Evolutionary conservation across 768 basidiomycete species (phyloP).

Genomic region (Cubamyces lactineus): DNA sequence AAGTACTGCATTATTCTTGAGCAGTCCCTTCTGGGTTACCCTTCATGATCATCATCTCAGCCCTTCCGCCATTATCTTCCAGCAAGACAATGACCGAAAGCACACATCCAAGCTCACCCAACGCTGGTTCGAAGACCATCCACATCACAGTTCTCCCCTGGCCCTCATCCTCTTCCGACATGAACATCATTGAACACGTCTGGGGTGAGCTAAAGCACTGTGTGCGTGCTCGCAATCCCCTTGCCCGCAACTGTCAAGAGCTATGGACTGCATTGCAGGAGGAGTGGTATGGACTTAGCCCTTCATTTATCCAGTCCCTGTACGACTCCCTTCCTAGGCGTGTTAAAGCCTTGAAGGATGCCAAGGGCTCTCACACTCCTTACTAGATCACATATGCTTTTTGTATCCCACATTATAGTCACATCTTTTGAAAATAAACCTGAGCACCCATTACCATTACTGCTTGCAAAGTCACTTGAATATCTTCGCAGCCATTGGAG

Average conservation of each 20-base stretch:
- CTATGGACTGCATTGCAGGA: constrained; percentile 25
- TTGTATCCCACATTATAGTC: too few species aligned
- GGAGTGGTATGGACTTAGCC: constrained; percentile 6
- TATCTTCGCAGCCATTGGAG: too few species aligned
- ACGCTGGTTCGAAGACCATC: constrained; percentile 37
- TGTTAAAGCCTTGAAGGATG: neutral
- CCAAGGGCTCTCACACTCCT: too few species aligned
- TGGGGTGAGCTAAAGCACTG: constrained; percentile 37
- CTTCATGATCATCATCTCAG: constrained; percentile 29
- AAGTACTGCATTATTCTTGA: constrained; percentile 37
- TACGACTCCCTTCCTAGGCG: constrained; percentile 1
- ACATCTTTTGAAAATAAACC: too few species aligned
- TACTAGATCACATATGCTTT: too few species aligned
- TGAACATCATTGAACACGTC: constrained; percentile 41
- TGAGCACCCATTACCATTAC: too few species aligned
- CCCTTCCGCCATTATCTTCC: constrained; percentile 31
- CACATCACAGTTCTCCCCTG: constrained; percentile 35
- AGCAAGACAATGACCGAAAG: constrained; percentile 45
- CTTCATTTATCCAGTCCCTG: constrained; percentile 1
- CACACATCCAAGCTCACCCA: constrained; percentile 35
- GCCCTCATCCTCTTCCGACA: constrained; percentile 39
- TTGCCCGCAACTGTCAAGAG: constrained; percentile 27
- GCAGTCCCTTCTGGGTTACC: constrained; percentile 34
- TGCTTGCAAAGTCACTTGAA: too few species aligned
- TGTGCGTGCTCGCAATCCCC: constrained; percentile 20